Percentiles rank a stretch among this genome's conserved stretches.
Conservation (phyloP, 225 moss, liverwort and hornwort genomes). For the Climacium dendroides region DNA sequence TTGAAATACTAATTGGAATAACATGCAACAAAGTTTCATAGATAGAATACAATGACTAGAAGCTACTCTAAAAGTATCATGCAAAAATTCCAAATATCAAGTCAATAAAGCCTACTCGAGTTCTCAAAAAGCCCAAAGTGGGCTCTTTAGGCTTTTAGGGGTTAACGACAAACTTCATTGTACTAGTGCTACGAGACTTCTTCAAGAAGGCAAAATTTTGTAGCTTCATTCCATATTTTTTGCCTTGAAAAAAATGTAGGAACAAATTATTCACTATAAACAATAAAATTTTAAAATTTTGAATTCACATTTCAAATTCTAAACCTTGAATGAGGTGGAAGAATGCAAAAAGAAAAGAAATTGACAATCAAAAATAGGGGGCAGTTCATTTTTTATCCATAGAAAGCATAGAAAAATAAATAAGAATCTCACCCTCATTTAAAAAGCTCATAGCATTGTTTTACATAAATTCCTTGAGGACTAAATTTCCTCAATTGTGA, state of each 20-base stretch:
- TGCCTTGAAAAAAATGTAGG: accelerated
- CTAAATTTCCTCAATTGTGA: too few species aligned
- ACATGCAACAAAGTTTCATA: background rate
- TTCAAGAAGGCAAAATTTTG: too few species aligned
- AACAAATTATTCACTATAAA: accelerated
- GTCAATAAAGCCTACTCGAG: accelerated
- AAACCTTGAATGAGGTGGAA: accelerated
- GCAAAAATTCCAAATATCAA: background rate
- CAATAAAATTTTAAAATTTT: too few species aligned
- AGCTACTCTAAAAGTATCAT: background rate
- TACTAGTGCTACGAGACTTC: too few species aligned
- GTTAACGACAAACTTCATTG: too few species aligned
- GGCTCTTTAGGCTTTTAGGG: too few species aligned
- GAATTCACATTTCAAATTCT: background rate
- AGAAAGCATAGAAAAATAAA: background rate
- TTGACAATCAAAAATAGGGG: too few species aligned
- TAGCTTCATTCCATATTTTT: too few species aligned
- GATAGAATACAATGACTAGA: accelerated
- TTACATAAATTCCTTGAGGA: background rate
- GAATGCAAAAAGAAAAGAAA: background rate
- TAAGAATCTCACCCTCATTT: background rate
- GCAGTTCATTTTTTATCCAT: background rate
- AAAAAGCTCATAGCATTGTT: background rate
- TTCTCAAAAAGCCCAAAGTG: too few species aligned
- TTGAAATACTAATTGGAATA: background rate